Base-by-base conservation (phyloP, 805 yeast genomes). In the Metschnikowia chrysomelidarum region DNA sequence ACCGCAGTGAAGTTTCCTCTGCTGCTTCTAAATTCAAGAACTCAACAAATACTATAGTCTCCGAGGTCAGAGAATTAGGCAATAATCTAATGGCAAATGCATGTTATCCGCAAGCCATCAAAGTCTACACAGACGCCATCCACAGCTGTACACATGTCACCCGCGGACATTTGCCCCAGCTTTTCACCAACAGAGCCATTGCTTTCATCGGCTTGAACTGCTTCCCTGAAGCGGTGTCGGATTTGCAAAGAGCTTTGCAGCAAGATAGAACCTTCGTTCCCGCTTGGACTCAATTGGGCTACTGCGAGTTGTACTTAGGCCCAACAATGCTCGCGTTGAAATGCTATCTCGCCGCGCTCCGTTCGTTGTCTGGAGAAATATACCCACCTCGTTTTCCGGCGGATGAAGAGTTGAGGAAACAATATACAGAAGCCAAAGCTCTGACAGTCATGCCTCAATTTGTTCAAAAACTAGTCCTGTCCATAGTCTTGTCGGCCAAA, bases 201-300 rank as follows among this genome's bases (percentile, higher is more conserved):
- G 69, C 71, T 12, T 66, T 50, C 38, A 64, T 67, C 23, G 71
- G 70, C 4, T 50, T 65, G 20, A 61, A 62, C 33, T 65, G 71
- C 41, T 60, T 60, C 31, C 56, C 58, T 2, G 72, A 67, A 45
- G 69, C 71, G 1, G 56, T 64, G 1, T 28, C 50, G 9, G 71
- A 66, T 43, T 53, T 67, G 43, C 57, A 60, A 35, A 29, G 32
- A 11, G 70, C 71, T 0, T 43, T 66, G 7, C 27, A 31, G 14
- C 31, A 44, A 24, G 70, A 66, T 39, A 43, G 58, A 20, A 49
- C 59, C 5, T 63, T 59, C 41, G 56, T 66, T 4, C 65, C 71
- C 2, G 72, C 69, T 5, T 67, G 72, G 72, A 50, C 64, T 13
- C 72, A 67, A 47, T 50, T 67, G 40, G 71, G 69, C 4, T 67